Percentiles rank a stretch among this genome's conserved stretches.
phyloP scores from a whole-genome alignment of 1,139 yeast species.

The Candida pseudoviswanathii region DNA sequence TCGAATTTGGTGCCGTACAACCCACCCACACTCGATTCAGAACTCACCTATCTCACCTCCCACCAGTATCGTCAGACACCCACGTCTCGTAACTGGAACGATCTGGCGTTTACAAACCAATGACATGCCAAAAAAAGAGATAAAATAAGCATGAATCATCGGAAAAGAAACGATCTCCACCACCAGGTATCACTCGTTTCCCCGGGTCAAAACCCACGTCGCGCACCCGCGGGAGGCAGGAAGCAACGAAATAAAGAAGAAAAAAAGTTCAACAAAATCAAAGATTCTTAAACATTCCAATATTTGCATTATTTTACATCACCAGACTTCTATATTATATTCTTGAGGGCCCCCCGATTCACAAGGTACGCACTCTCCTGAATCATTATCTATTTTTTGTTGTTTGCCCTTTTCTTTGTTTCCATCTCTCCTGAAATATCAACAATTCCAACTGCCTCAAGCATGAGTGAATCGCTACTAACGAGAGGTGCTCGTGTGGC shows the following conservation, averaged over 20 bases:
- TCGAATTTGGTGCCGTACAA: no score
- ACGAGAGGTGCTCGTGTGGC: constrained; percentile 11
- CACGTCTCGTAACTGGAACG: no score
- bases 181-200: no score
- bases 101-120: no score
- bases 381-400: background rate
- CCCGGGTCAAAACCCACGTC: no score
- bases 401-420: background rate
- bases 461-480: constrained; percentile 3
- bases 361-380: no score
- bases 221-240: background rate
- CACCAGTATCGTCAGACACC: no score
- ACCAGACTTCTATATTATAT: background rate
- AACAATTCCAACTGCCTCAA: background rate
- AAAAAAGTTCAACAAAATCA: background rate
- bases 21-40: no score
- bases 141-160: no score
- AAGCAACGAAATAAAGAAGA: background rate
- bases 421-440: background rate
- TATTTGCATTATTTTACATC: constrained; percentile 1
- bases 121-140: no score
- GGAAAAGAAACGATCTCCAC: no score
- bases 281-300: constrained; percentile 1
- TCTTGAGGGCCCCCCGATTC: background rate
- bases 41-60: no score